Conservation (phyloP, 2,329 filamentous ascomycete genomes). For the Cladosporium phlei region DNA sequence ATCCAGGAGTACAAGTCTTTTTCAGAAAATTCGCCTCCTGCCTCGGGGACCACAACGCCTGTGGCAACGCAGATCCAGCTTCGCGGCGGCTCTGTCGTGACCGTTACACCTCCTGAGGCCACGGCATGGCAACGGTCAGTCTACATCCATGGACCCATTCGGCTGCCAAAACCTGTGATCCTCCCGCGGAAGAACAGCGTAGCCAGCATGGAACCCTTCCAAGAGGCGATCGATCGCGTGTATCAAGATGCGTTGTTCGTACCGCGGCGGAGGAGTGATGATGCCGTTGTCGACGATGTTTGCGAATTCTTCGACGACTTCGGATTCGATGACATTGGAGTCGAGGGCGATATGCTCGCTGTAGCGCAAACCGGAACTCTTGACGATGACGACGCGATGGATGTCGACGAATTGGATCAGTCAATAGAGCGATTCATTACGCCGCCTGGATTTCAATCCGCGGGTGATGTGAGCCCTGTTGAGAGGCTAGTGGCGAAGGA, state of each 20-base stretch:
- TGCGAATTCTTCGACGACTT: constrained; percentile 40
- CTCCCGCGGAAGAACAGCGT: constrained; percentile 38
- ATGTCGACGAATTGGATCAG: constrained; percentile 16
- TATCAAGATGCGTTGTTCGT: constrained; percentile 26
- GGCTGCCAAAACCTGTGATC: constrained; percentile 32
- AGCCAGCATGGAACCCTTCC: constrained; percentile 37
- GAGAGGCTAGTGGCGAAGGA: constrained; percentile 25
- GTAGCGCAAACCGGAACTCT: not conserved
- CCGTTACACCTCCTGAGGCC: constrained; percentile 31
- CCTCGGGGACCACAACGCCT: constrained; percentile 20
- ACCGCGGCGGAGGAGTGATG: constrained; percentile 31
- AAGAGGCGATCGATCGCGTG: constrained; percentile 29
- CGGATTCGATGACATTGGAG: constrained; percentile 30
- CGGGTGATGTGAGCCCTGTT: constrained; percentile 19
- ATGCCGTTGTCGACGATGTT: constrained; percentile 36
- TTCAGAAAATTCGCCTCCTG: constrained; percentile 21
- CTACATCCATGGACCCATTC: constrained; percentile 41
- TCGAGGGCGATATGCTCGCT: constrained; percentile 20
- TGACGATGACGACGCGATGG: constrained; percentile 15
- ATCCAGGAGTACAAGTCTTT: constrained; percentile 19
- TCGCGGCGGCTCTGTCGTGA: constrained; percentile 32
- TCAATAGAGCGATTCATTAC: constrained; percentile 23
- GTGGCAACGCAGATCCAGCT: constrained; percentile 29
- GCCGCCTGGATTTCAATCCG: constrained; percentile 17
- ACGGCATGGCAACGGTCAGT: constrained; percentile 32